Base-by-base conservation (phyloP, 1,284 basidiomycete species). In the Cutaneotrichosporon mucoides region DNA sequence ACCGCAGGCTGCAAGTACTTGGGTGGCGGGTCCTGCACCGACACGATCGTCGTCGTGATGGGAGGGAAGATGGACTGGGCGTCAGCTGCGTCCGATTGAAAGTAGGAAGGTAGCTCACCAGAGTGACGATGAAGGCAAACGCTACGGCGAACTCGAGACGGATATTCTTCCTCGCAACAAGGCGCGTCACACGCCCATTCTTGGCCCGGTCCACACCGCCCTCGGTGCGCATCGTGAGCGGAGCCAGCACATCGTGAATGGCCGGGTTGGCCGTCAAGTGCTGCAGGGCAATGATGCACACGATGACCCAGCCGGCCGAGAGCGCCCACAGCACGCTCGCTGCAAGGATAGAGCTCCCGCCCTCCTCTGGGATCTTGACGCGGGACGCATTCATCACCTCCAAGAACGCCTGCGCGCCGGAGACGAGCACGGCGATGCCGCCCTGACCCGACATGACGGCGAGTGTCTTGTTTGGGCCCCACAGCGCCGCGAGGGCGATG, bases 51-150 rank as follows among this genome's bases (percentile, higher is more conserved):
- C 4, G 86, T 84, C 3, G 92, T 92, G 59, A 92, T 87, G 0
- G 90, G 84, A 3, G 92, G 92, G 76, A 86, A 93, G 45, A 93
- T 86, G 37, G 90, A 83, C 91, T 93, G 62, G 8, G 1, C 13
- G 24, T 57, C 24, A 41, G 57, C 51, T 47, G 42, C 24, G 7
- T 3, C 8, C 38, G 11, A 48, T 24, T 10, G n/a, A n/a, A n/a
- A n/a, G n/a, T n/a, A n/a, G n/a, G 16, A n/a, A 34, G 24, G 41
- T 6, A 75, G 24, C 87, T 67, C 71, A 92, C 90, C 71, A 95
- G 77, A 10, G 92, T 93, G 42, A 90, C 83, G 16, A 85, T 74
- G 68, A 91, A 92, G 2, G 88, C 85, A 69, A 86, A 90, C 6
- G 84, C 83, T 4, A 88, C 84, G 9, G 90, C 86, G 53, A 89